Evolutionary conservation across 139 green algal genomes (phyloP).

Genomic region (Ulvella scutata): DNA sequence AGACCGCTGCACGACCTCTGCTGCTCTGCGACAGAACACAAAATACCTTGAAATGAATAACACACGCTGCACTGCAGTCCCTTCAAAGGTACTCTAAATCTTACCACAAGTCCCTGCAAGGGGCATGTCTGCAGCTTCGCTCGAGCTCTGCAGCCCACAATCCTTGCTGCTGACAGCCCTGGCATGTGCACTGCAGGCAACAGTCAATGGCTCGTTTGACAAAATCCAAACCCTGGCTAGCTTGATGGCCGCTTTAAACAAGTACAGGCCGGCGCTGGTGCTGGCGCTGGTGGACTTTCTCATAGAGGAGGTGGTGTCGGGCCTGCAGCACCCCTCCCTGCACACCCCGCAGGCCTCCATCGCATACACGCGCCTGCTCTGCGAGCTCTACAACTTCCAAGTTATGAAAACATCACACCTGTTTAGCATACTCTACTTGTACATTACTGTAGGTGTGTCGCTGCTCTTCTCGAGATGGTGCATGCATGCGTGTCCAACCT

Average conservation of each 20-base stretch:
- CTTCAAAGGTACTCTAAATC: no score
- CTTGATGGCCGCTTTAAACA: not conserved
- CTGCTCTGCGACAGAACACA: no score
- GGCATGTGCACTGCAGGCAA: no score
- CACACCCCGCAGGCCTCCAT: not conserved
- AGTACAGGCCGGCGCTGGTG: not conserved
- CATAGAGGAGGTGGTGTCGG: not conserved
- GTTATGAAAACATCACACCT: not conserved
- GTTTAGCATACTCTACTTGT: conserved; percentile 1
- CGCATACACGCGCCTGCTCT: not conserved
- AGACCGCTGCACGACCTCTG: no score
- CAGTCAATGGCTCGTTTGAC: not conserved
- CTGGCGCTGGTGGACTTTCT: not conserved
- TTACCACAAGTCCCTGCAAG: no score
- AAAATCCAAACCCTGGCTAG: not conserved
- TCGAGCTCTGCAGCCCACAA: no score
- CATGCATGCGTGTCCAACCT: no score
- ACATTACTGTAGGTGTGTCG: not conserved
- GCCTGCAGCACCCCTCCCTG: not conserved
- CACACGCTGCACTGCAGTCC: no score
- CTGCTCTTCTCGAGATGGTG: no score
- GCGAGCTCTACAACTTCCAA: not conserved
- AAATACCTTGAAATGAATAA: no score
- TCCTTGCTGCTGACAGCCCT: no score
- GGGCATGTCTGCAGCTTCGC: no score